Base-by-base conservation (phyloP, 805 yeast genomes). In the Myxozyma udenii region DNA sequence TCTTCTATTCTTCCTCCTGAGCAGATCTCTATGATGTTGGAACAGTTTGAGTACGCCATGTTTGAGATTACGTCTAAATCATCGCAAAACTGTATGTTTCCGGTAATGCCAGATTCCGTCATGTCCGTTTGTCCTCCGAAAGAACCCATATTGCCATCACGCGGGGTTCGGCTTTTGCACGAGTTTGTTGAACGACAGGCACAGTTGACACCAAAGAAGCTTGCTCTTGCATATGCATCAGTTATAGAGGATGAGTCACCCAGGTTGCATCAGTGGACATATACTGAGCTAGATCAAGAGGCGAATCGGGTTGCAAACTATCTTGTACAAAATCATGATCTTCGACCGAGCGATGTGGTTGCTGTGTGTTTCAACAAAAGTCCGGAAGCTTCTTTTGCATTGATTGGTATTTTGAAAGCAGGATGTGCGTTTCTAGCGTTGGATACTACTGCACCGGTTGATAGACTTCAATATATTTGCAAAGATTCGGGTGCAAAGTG, bases 331-430 rank as follows among this genome's bases (percentile, higher is more conserved):
- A 43, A 11, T 11, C 28, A n/a, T 23, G 48, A 32, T 3, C 19
- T 54, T 6, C 35, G 24, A 9, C 42, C 55, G 12, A 40, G 42
- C 19, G 51, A 54, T 25, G 55, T 26, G 1, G 40, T 62, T 12
- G 58, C 57, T 12, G 44, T 55, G 12, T 61, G 62, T 41, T 61
- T 62, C 38, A 62, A 62, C n/a, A 62, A 60, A 41, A 32, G 56
- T 33, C 53, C 61, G 2, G 55, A 53, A 24, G 64, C 65, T 7
- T 56, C 62, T 11, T 53, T 62, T 45, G 48, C 65, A 2, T 48
- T 62, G 28, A 21, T 56, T 16, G 65, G 62, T 2, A 50, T 62
- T 30, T 42, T 62, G n/a, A 51, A 55, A 26, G 55, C 63, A 7
- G 65, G 65, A 1, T 51, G 53, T 26, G 46, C 61, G 21, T 62